Evolutionary conservation across 768 basidiomycete genomes (phyloP), one percentile per base, ranked within the genome.

Genomic region (Lentinula sp.): DNA sequence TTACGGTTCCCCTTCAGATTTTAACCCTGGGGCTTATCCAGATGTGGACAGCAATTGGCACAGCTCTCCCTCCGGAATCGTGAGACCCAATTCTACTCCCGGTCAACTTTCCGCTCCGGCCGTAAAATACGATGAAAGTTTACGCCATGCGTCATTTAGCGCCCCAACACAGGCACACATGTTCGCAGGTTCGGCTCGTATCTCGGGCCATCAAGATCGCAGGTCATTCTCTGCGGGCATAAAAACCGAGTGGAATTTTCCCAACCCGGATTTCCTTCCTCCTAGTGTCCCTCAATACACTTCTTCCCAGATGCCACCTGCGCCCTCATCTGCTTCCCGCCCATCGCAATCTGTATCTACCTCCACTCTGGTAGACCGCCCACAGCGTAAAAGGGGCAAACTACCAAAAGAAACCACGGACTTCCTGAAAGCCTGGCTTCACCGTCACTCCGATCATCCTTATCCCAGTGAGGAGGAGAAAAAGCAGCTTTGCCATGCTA

Each of bases 401-500:
- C 82, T 94, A 9, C 91, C 91, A 48, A 93, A 93, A 77, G 90
- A 91, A 74, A 91, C 91, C 41, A 93, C 91, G 36, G 91, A 94
- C 74, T 91, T 85, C 68, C 82, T 94, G 73, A 92, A 93, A 68
- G 86, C 90, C 7, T 93, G 92, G 92, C 77, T 93, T 37, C 88
- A 93, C 69, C 84, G 88, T 64, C 91, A 94, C 69, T 88, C 88
- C 2, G 91, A 93, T 70, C 92, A 93, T 67, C 91, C 91, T 28
- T 94, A 94, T 71, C 91, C 91, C 36, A 87, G 85, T 66, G 91
- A 94, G 71, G 90, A 93, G 63, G 91, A 93, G 79, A 94, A 94
- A 76, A 93, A 93, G 69, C 88, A 90, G 70, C 76, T 94, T 65
- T 93, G 91, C 73, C 84, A 88, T 66, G 88, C 89, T 43, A 94